These are phyloP conservation scores for Vicia faba DNA, from an alignment of 306 rosid species.

Conservation along the genomic window DNA sequence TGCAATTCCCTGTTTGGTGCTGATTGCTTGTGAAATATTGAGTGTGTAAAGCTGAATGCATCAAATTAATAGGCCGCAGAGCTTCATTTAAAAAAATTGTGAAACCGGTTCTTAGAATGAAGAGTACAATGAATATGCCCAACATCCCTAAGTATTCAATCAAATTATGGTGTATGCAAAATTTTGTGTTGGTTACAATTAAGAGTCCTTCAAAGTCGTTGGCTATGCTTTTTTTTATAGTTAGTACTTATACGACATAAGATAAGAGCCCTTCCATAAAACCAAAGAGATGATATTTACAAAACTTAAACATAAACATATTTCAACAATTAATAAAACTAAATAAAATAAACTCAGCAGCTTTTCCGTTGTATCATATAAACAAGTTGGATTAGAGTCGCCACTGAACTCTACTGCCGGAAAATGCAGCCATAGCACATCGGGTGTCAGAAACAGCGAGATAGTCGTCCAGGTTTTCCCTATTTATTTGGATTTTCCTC, in stretches of 20 bases:
- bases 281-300: no score
- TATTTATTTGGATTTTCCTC: not conserved
- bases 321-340: no score
- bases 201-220: not conserved
- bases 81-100: conserved; percentile 23
- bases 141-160: conserved; percentile 5
- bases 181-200: not conserved
- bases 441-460: not conserved
- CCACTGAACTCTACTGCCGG: not conserved
- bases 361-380: no score
- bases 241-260: no score
- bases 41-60: conserved; percentile 24
- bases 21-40: conserved; percentile 24
- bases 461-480: not conserved
- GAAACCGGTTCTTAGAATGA: conserved; percentile 16
- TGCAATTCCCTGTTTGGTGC: conserved; percentile 25
- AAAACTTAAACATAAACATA: no score
- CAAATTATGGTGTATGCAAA: conserved; percentile 12
- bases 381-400: not conserved
- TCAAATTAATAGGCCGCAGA: conserved; percentile 10
- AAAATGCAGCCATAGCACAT: not conserved
- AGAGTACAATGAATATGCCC: conserved; percentile 1
- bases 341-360: no score
- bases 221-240: not conserved
- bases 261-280: no score